These are phyloP conservation scores for Penicillium sp. DNA, from an alignment of 2,329 filamentous ascomycete genomes.

Conservation along the genomic window DNA sequence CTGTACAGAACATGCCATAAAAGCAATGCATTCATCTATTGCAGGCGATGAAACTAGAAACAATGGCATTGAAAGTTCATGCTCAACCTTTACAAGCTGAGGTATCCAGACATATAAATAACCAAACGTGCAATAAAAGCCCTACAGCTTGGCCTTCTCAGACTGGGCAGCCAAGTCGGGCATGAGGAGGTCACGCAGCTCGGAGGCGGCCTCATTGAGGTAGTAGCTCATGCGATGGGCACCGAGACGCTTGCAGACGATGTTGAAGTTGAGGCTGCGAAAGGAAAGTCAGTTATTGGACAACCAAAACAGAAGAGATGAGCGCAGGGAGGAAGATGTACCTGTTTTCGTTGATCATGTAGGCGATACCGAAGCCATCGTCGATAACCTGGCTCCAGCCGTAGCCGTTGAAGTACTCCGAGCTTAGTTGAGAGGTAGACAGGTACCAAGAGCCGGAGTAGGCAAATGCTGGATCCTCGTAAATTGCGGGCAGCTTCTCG, in stretches of 20 bases:
- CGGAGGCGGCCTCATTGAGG: slow-evolving; percentile 86
- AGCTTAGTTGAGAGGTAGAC: slow-evolving; percentile 83
- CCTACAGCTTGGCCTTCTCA: slow-evolving; percentile 83
- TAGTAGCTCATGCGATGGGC: slow-evolving; percentile 94
- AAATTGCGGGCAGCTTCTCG: slow-evolving; percentile 78
- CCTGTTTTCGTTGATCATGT: slow-evolving; percentile 99
- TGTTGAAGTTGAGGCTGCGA: slow-evolving; percentile 88
- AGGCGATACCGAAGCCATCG: slow-evolving; percentile 93
- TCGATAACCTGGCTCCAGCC: slow-evolving; percentile 98
- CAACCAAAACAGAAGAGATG: not conserved
- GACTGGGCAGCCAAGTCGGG: slow-evolving; percentile 65
- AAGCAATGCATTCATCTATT: slow-evolving; percentile 17
- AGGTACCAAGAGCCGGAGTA: slow-evolving; percentile 91
- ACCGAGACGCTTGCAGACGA: slow-evolving; percentile 89
- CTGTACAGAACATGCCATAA: slow-evolving; percentile 6
- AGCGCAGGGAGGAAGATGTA: slow-evolving; percentile 39
- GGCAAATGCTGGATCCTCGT: slow-evolving; percentile 76
- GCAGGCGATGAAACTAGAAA: slow-evolving; percentile 11
- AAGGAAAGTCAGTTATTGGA: slow-evolving; percentile 12
- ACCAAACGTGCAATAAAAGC: not conserved
- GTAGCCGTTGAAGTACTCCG: slow-evolving; percentile 98
- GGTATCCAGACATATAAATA: not conserved
- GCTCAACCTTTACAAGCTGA: too few species aligned
- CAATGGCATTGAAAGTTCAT: too few species aligned
- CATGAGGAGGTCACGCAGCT: slow-evolving; percentile 81